A percentile compares a stretch with the other conserved stretches of the same genome.
Evolutionary conservation across 768 basidiomycete genomes (phyloP).

Genomic region (Mycena maculata): DNA sequence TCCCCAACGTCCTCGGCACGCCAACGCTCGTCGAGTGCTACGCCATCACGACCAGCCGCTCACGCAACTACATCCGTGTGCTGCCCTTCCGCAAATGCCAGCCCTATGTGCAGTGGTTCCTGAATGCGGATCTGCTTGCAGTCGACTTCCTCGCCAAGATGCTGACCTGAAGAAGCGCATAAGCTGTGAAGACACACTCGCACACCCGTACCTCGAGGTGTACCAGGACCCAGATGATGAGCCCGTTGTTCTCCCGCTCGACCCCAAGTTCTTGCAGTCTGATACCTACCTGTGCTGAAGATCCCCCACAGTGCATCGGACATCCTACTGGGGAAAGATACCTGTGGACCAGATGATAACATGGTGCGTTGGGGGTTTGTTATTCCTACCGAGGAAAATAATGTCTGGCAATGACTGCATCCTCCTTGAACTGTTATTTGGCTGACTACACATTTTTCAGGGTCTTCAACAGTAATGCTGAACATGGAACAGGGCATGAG

Average conservation of each 20-base stretch:
- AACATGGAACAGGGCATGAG: no score
- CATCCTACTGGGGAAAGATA: no score
- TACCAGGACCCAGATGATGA: slow-evolving; percentile 99
- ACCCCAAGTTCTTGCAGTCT: slow-evolving; percentile 97
- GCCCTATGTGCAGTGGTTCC: slow-evolving; percentile 87
- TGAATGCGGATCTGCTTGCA: slow-evolving; percentile 87
- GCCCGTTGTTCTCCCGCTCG: slow-evolving; percentile 94
- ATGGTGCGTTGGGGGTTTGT: no score
- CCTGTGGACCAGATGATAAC: no score
- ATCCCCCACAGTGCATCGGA: slow-evolving; percentile 70
- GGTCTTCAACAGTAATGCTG: no score
- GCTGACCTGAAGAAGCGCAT: slow-evolving; percentile 95
- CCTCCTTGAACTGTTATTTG: no score
- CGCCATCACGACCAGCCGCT: slow-evolving; percentile 91
- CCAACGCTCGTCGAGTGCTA: slow-evolving; percentile 98
- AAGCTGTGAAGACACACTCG: slow-evolving; percentile 92
- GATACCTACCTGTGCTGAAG: slow-evolving; percentile 54
- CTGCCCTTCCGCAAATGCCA: slow-evolving; percentile 92
- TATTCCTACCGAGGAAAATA: no score
- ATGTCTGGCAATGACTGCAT: no score
- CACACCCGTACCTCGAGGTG: slow-evolving; percentile 95
- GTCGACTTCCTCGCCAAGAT: slow-evolving; percentile 61
- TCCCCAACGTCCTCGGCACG: slow-evolving; percentile 96
- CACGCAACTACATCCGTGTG: slow-evolving; percentile 96
- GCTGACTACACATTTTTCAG: no score